These are phyloP conservation scores for Amanita exitialis DNA, from an alignment of 768 basidiomycete species.

Conservation along the genomic window DNA sequence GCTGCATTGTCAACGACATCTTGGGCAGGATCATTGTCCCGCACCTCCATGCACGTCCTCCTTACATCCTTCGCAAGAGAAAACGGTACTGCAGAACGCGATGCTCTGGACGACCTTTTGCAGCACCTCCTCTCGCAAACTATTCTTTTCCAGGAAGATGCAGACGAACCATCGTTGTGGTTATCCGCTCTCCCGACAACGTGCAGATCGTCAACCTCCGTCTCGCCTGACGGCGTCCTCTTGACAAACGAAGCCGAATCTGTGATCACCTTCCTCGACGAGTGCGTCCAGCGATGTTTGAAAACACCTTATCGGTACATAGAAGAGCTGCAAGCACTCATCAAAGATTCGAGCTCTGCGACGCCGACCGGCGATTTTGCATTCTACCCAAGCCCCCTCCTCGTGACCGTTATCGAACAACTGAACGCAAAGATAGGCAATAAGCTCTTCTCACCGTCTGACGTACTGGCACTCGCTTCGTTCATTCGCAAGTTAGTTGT, in stretches of 20 bases:
- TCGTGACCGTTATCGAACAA: conserved; percentile 78
- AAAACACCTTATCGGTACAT: conserved; percentile 84
- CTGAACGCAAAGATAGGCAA: conserved; percentile 55
- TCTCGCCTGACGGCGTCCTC: conserved; percentile 40
- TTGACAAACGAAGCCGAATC: conserved; percentile 47
- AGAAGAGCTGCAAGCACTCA: conserved; percentile 47
- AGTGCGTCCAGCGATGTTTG: conserved; percentile 72
- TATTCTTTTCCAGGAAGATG: conserved; percentile 73
- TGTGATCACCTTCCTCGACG: conserved; percentile 69
- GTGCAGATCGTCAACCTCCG: conserved; percentile 22
- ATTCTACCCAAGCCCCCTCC: conserved; percentile 55
- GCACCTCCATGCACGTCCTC: conserved; percentile 65
- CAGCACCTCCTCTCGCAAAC: conserved; percentile 57
- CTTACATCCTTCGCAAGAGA: conserved; percentile 51
- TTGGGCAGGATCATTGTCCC: conserved; percentile 39
- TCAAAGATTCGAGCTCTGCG: conserved; percentile 5
- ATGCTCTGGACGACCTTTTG: conserved; percentile 42
- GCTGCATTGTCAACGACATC: conserved; percentile 12
- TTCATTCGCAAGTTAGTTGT: conserved; percentile 60
- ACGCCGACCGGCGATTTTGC: conserved; percentile 16
- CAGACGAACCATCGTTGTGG: conserved; percentile 67
- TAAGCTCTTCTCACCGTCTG: conserved; percentile 44
- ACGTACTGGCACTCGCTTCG: conserved; percentile 48
- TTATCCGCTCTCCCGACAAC: conserved; percentile 49
- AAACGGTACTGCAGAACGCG: conserved; percentile 37